Base-by-base conservation (phyloP, 345 rosid species). In the Orychophragmus violaceus region DNA sequence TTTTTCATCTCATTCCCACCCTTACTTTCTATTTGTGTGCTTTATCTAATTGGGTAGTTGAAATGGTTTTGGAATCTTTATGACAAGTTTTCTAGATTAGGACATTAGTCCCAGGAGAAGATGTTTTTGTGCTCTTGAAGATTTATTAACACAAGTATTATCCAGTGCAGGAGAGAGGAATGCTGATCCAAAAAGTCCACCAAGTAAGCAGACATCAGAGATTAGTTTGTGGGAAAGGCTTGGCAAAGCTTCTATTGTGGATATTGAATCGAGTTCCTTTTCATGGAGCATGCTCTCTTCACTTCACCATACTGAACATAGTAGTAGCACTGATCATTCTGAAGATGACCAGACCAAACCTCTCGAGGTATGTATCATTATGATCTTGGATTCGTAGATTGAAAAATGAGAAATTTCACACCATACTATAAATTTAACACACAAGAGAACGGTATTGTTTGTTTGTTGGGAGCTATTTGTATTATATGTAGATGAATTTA, bases 201-300 rank as follows among this genome's bases (percentile, higher is more conserved):
- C 70, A 5, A 79, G 82, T 3, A 92, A 78, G 69, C 87, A 83
- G 62, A 74, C 61, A 68, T 76, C 84, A 0, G 97, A 85, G 58
- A 69, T 74, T 67, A 87, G 80, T 74, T 77, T 94, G 83, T 94
- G 92, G 97, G 97, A 94, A 71, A 91, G 91, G 76, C 88, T 94
- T 49, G 93, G 95, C 41, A 89, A 83, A 79, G 93, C 96, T 62
- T 78, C 78, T 25, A 72, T 66, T 33, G 72, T 88, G 79, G 91
- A 85, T 72, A 85, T 87, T 0, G 96, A 91, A 8, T 82, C 88
- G 0, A 78, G 53, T 61, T 79, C 77, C 53, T 88, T 91, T 60
- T 85, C 96, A 3, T 94, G 99, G 99, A 87, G 79, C 70, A 81
- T 81, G 91, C 82, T 94, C 24, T 85, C 97, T 72, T 94, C 99